phyloP scores from a whole-genome alignment of 2,329 filamentous ascomycete genomes.

The Pezizomycotina sp. region DNA sequence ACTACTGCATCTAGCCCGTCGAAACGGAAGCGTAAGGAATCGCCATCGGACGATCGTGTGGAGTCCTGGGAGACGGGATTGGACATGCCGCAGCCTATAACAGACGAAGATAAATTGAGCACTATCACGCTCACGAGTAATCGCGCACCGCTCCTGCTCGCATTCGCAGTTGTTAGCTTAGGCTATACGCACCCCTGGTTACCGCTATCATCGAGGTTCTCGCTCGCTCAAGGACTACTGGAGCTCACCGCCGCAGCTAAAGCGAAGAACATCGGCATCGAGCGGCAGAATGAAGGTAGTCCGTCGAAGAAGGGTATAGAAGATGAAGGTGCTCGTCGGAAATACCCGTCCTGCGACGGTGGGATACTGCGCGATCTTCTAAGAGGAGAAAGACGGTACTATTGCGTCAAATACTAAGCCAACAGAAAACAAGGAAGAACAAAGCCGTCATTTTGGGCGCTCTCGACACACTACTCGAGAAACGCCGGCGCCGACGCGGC shows the following conservation, averaged over 20 bases:
- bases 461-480: conserved; percentile 9
- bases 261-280: conserved; percentile 17
- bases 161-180: conserved; percentile 12
- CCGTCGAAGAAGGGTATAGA: conserved; percentile 13
- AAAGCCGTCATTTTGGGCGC: conserved; percentile 13
- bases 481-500: conserved; percentile 8
- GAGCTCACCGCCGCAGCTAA: conserved; percentile 14
- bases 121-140: conserved; percentile 7
- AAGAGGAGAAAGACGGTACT: conserved; percentile 7
- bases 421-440: conserved; percentile 3
- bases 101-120: conserved; percentile 8
- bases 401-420: conserved; percentile 6
- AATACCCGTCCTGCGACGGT: conserved; percentile 14
- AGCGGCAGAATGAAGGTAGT: conserved; percentile 3
- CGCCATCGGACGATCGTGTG: conserved; percentile 7
- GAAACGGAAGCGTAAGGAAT: conserved; percentile 2
- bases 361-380: conserved; percentile 4
- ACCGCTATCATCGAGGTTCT: conserved; percentile 12
- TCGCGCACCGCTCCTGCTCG: conserved; percentile 16
- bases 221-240: conserved; percentile 15
- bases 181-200: conserved; percentile 16
- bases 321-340: conserved; percentile 10
- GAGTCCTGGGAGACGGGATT: conserved; percentile 14
- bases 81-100: conserved; percentile 8
- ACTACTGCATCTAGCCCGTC: background rate